Percentiles rank a stretch among this genome's conserved stretches.
These are phyloP conservation scores for Stellera chamaejasme DNA, from an alignment of 345 rosid genomes.

Conservation along the genomic window DNA sequence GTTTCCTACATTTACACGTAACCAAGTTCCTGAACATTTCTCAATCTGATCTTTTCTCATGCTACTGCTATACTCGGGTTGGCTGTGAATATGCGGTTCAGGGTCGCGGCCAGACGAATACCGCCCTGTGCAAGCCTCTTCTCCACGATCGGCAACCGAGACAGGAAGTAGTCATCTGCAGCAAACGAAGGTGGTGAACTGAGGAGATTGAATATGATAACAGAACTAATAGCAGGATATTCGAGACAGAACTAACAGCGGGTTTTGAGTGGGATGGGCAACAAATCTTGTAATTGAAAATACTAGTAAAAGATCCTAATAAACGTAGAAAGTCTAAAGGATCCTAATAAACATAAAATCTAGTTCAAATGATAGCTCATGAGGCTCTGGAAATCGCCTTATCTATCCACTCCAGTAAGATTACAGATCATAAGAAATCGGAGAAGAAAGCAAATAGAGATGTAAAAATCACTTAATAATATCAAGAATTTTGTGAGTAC, in stretches of 20 bases:
- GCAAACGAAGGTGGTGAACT: background rate
- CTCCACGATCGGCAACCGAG: conserved; percentile 77
- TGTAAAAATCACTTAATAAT: too few relatives aligned
- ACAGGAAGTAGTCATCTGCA: conserved; percentile 60
- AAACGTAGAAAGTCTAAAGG: too few relatives aligned
- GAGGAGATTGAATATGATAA: background rate
- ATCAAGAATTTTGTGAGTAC: conserved; percentile 22
- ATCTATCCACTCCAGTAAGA: too few relatives aligned
- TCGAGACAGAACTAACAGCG: background rate
- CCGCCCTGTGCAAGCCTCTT: conserved; percentile 83
- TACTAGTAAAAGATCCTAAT: too few relatives aligned
- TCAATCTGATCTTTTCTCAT: conserved; percentile 18
- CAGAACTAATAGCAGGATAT: background rate
- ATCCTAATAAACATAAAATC: too few relatives aligned
- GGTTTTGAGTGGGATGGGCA: conserved; percentile 1
- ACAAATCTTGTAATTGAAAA: conserved; percentile 1
- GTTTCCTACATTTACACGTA: background rate
- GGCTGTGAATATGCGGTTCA: conserved; percentile 65
- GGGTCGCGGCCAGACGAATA: conserved; percentile 71
- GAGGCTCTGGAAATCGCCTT: too few relatives aligned
- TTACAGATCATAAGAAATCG: too few relatives aligned
- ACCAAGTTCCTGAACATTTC: too few relatives aligned
- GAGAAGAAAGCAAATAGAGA: too few relatives aligned
- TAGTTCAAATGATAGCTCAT: too few relatives aligned
- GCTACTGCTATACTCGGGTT: conserved; percentile 25